Evolutionary conservation across 2,329 filamentous ascomycete genomes (phyloP), one percentile per base, ranked within the genome.

Genomic region (Teratosphaeria destructans): DNA sequence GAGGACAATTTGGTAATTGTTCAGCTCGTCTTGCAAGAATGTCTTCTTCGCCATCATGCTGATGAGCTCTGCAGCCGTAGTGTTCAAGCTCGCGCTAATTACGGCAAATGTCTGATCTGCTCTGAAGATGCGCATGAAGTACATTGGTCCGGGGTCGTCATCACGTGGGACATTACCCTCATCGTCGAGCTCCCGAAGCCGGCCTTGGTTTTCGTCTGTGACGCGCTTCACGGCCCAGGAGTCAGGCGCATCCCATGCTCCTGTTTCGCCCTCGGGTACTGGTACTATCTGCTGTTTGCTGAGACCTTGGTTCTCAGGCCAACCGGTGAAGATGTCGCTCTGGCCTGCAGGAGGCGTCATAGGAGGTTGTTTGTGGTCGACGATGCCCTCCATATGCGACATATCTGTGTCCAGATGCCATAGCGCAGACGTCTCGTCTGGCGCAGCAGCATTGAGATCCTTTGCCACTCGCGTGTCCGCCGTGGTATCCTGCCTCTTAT

Each of bases 1-100:
- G 79, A 99, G 84, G 49, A 97, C 88, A 61, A 99, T 95, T 71
- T 96, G 90, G 73, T 96, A 99, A 66, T 96, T 96, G 68, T 94
- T 89, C 60, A 95, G 77, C 63, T 90, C 89, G 67, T 96, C 93
- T 60, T 91, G 88, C 39, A 96, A 81, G 66, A 94, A 94, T 2
- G 93, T 95, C 77, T 97, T 97, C 77, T 94, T 95, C 60, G 93
- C 88, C 64, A 99, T 83, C 72, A 94, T 89, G n/a, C 85, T 82
- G 64, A 97, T 86, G 53, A 97, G 86, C 60, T 99, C 93, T 19
- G 84, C 81, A 19, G 95, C 93, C 0, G 88, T 92, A 3, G 93
- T 87, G 69, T 92, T 90, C 57, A 97, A 78, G 2, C 86, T 80
- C 73, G 93, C 87, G 34, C 91, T 93, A 56, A 99, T 82, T 0